A percentile compares a stretch with the other conserved stretches of the same genome.
Evolutionary conservation across 176 grass and related monocot genomes (phyloP).

Genomic region (Saccharum officinarum): DNA sequence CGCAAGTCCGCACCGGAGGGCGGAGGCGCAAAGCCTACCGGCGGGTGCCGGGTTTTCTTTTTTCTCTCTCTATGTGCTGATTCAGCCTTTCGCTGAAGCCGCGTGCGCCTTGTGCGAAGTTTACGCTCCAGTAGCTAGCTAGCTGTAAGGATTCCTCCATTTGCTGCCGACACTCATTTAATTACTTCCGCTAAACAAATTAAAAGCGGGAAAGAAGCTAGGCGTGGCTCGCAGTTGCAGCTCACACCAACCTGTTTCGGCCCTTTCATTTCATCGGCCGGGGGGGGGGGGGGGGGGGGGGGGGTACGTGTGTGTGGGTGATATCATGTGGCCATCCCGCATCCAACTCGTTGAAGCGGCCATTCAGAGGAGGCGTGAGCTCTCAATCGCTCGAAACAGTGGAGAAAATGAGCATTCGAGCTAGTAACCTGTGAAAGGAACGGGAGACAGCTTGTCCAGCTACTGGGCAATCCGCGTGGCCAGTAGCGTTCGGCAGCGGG

Average conservation of each 20-base stretch:
- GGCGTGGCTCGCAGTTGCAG: not conserved
- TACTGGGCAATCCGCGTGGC: too few species aligned
- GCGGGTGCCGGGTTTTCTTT: not conserved
- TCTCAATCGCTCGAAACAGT: not conserved
- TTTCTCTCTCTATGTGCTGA: not conserved
- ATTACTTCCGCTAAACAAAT: not conserved
- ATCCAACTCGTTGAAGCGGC: not conserved
- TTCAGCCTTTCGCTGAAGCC: not conserved
- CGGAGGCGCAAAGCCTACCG: not conserved
- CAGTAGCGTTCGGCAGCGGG: too few species aligned
- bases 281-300: accelerated
- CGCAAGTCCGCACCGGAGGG: not conserved
- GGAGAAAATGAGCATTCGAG: not conserved
- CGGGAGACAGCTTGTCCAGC: not conserved
- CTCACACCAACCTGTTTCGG: not conserved
- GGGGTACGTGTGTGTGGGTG: not conserved
- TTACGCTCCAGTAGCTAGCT: not conserved
- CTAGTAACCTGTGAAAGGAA: not conserved
- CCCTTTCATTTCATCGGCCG: not conserved
- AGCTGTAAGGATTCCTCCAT: not conserved
- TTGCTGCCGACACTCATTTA: not conserved
- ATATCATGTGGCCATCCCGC: not conserved
- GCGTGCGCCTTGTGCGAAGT: not conserved
- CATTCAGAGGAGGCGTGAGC: not conserved
- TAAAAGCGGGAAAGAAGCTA: too few species aligned